phyloP scores from a whole-genome alignment of 2,329 filamentous ascomycete genomes.

The Aspergillus texensis region DNA sequence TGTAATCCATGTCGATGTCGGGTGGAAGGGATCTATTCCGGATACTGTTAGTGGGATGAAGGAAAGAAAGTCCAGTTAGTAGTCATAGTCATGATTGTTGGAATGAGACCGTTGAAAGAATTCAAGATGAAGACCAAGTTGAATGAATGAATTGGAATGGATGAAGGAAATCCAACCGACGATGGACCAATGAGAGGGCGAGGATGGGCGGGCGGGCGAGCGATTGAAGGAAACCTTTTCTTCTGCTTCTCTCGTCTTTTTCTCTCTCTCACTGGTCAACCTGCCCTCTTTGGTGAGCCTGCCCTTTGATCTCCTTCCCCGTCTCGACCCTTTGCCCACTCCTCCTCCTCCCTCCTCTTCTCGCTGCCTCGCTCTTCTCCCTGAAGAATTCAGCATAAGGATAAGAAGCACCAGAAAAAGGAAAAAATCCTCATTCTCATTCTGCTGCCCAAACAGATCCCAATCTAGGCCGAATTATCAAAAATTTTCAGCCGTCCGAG shows the following conservation, averaged over 20 bases:
- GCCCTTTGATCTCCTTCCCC: slow-evolving; percentile 3
- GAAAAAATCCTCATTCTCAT: slow-evolving; percentile 8
- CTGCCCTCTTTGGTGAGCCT: background rate
- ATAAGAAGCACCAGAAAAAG: background rate
- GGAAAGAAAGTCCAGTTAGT: too few relatives aligned
- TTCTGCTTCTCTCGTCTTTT: background rate
- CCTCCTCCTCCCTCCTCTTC: background rate
- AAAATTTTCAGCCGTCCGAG: slow-evolving; percentile 4
- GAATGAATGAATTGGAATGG: background rate
- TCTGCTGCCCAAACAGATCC: background rate
- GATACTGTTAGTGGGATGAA: too few relatives aligned
- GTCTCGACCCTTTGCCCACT: background rate
- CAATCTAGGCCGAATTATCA: slow-evolving; percentile 1
- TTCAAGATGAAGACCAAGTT: background rate
- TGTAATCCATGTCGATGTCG: too few relatives aligned
- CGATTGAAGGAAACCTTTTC: background rate
- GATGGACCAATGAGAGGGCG: background rate
- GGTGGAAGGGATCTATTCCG: too few relatives aligned
- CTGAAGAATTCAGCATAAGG: background rate
- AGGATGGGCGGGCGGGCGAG: background rate
- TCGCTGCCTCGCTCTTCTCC: slow-evolving; percentile 3
- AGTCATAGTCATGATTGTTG: too few relatives aligned
- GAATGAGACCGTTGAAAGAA: background rate
- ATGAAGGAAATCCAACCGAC: background rate
- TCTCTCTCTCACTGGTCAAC: background rate